Conservation (phyloP, 768 basidiomycete species). For the Pleurotus salmoneostramineus region DNA sequence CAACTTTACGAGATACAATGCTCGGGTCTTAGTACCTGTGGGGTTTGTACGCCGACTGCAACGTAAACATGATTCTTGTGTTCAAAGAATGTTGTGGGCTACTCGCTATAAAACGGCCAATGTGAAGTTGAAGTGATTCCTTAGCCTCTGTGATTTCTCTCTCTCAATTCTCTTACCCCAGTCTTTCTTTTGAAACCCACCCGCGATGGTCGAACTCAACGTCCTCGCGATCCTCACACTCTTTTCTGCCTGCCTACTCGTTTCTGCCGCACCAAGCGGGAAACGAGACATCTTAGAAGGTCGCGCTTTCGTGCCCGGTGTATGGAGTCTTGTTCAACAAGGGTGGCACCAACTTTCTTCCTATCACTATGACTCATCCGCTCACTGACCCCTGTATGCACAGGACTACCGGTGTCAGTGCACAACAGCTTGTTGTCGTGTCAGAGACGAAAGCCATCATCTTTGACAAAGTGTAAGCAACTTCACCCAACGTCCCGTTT, state of each 20-base stretch:
- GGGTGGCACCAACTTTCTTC: background rate
- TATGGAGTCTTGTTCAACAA: conserved; percentile 10
- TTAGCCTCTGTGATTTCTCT: background rate
- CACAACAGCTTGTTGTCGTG: conserved; percentile 16
- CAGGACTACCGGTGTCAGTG: conserved; percentile 20
- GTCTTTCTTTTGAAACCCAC: background rate
- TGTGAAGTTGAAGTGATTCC: background rate
- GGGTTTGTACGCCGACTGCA: background rate
- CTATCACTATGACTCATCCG: background rate
- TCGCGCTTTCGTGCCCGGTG: conserved; percentile 5
- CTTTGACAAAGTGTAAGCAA: conserved; percentile 18
- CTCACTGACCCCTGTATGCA: background rate
- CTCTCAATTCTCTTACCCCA: background rate
- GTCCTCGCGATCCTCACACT: background rate
- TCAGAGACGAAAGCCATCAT: conserved; percentile 19
- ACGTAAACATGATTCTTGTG: background rate
- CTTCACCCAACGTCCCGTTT: no score
- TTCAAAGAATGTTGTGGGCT: no score
- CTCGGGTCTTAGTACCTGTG: no score
- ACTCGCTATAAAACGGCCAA: background rate
- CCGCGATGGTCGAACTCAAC: background rate
- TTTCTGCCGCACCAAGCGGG: background rate
- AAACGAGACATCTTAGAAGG: background rate
- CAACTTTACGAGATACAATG: no score
- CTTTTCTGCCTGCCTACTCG: background rate